Conservation (phyloP, 805 yeast genomes). For the Debaryomyces maramus region DNA sequence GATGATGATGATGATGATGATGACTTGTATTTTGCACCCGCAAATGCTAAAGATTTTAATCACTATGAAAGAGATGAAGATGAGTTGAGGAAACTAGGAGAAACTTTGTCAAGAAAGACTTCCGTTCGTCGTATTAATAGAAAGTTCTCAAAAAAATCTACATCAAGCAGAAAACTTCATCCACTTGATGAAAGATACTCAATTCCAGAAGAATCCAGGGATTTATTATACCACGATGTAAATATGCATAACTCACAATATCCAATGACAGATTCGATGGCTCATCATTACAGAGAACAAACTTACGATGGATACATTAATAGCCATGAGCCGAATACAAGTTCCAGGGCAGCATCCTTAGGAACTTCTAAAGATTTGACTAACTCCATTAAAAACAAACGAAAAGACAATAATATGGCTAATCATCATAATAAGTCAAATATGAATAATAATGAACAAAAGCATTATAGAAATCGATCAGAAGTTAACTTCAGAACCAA, state of each 20-base stretch:
- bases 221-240: constrained; percentile 20
- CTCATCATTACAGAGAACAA: constrained; percentile 24
- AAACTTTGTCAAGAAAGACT: constrained; percentile 32
- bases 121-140: constrained; percentile 29
- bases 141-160: constrained; percentile 8
- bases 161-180: background rate
- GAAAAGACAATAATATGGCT: background rate
- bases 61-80: constrained; percentile 20
- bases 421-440: background rate
- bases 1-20: constrained; percentile 6
- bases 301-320: constrained; percentile 28
- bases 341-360: background rate
- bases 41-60: background rate
- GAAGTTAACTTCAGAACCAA: background rate
- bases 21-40: background rate
- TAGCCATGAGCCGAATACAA: constrained; percentile 1
- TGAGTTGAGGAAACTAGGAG: constrained; percentile 37
- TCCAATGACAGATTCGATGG: constrained; percentile 4
- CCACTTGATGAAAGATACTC: constrained; percentile 3
- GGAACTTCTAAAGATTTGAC: background rate
- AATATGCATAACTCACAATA: constrained; percentile 4
- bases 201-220: constrained; percentile 19
- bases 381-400: background rate
- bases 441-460: background rate
- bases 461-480: background rate